Evolutionary conservation across 345 rosid genomes (phyloP), one percentile per base, ranked within the genome.

Genomic region (Erysimum cheiranthoides): DNA sequence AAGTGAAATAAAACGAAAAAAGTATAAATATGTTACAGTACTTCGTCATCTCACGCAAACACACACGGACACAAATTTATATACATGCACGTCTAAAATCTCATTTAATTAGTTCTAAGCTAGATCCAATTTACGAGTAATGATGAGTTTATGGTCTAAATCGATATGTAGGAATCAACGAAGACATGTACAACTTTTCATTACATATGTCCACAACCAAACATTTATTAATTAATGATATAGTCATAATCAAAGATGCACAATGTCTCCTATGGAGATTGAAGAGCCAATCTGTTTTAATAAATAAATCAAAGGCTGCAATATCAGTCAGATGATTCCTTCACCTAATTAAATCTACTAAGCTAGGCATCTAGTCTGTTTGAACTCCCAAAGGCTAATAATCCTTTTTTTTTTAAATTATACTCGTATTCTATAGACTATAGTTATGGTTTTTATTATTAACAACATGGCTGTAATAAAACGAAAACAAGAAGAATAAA

Each of bases 251-350:
- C 4, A 35, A 66, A 72, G 52, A 32, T 64, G 16, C 54, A 57
- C 0, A 57, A 59, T 78, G 81, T 54, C 78, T 62, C 66, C 51
- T 61, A 54, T 67, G 16, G 70, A 17, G 58, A 45, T 61, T 73
- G 78, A 78, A 78, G 77, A 61, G 81, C 70, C 81, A 78, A 52
- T 51, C 32, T 60, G 59, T 59, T 72, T 77, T 14, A 57, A 47
- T 35, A 38, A 13, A 57, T 39, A 11, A 61, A 45, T 2, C n/a
- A 65, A 72, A 66, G 73, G 42, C 36, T 59, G 68, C 43, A 65
- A 46, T 56, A 45, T 18, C 14, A 39, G 58, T 53, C 70, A 43
- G 66, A 43, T 53, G 60, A 58, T 70, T 77, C 66, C 40, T 63
- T 58, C 36, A 30, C 76, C 76, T 47, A 63, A 46, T 47, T 36